Conservation (phyloP, 2,329 filamentous ascomycete species). For the Stemphylium beticola region DNA sequence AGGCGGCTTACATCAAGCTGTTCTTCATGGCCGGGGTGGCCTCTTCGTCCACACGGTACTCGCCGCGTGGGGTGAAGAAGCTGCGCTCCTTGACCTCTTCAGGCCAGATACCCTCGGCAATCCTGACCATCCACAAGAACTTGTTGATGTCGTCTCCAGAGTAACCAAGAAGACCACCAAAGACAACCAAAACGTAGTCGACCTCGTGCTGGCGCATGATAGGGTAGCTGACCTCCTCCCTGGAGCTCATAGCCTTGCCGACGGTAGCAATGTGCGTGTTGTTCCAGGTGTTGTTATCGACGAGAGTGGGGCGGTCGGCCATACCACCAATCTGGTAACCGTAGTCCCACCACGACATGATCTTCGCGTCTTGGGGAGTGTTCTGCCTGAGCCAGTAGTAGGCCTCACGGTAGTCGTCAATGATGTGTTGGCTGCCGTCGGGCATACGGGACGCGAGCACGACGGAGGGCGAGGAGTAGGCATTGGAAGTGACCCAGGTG, state of each 20-base stretch:
- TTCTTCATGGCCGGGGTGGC: constrained; percentile 98
- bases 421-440: constrained; percentile 96
- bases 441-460: constrained; percentile 91
- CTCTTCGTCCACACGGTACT: constrained; percentile 92
- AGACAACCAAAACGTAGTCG: constrained; percentile 97
- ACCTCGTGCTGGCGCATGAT: constrained; percentile 99
- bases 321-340: constrained; percentile 99
- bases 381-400: constrained; percentile 99
- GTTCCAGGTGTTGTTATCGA: constrained; percentile 99
- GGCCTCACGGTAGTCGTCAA: constrained; percentile 98
- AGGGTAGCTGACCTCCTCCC: constrained; percentile 96
- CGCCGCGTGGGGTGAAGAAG: constrained; percentile 91
- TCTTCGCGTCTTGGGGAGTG: constrained; percentile 91
- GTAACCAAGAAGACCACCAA: constrained; percentile 94
- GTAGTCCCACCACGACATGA: constrained; percentile 99
- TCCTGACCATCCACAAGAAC: constrained; percentile 99
- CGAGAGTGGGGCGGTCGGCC: constrained; percentile 94
- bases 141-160: constrained; percentile 99
- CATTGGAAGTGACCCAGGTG: constrained; percentile 99
- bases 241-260: constrained; percentile 97
- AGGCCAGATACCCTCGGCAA: constrained; percentile 99
- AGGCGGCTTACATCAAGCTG: constrained; percentile 84
- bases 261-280: constrained; percentile 99
- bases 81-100: constrained; percentile 97
- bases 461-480: constrained; percentile 97